Conservation (phyloP, 345 rosid genomes). For the Firmiana major region DNA sequence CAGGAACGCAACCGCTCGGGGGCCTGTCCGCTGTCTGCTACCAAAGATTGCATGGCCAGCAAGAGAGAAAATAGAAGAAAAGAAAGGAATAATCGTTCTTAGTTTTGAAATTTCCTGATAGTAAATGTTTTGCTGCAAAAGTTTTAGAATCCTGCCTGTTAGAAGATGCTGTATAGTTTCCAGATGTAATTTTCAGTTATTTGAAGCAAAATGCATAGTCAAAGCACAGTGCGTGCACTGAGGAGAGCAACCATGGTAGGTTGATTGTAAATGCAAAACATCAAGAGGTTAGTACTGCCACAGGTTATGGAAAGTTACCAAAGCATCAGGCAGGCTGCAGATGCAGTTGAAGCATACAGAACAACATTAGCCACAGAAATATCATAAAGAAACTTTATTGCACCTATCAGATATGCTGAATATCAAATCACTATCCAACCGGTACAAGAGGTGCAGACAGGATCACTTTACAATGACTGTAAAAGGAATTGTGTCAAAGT, state of each 20-base stretch:
- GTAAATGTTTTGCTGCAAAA: neutral
- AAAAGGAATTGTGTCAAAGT: neutral
- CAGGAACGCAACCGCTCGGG: too few relatives aligned
- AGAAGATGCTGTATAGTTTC: neutral
- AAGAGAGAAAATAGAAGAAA: too few relatives aligned
- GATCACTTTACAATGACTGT: slow-evolving; percentile 17
- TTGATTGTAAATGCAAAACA: too few relatives aligned
- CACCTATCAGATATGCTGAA: neutral
- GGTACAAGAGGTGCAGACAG: neutral
- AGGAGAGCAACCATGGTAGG: too few relatives aligned
- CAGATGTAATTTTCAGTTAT: neutral
- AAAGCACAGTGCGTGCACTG: too few relatives aligned
- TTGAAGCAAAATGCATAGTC: neutral
- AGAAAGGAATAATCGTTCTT: too few relatives aligned
- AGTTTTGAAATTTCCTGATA: too few relatives aligned
- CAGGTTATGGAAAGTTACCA: neutral
- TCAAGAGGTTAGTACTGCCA: too few relatives aligned
- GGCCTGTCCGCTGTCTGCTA: neutral
- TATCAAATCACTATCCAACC: neutral
- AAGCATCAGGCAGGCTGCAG: too few relatives aligned
- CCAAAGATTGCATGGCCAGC: neutral
- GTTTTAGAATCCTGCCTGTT: neutral
- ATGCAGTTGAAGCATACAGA: too few relatives aligned
- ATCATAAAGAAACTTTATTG: too few relatives aligned
- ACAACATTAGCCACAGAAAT: too few relatives aligned